Evolutionary conservation across 495 filamentous ascomycete genomes (phyloP), one percentile per base, ranked within the genome.

Genomic region (Pseudevernia furfuracea): DNA sequence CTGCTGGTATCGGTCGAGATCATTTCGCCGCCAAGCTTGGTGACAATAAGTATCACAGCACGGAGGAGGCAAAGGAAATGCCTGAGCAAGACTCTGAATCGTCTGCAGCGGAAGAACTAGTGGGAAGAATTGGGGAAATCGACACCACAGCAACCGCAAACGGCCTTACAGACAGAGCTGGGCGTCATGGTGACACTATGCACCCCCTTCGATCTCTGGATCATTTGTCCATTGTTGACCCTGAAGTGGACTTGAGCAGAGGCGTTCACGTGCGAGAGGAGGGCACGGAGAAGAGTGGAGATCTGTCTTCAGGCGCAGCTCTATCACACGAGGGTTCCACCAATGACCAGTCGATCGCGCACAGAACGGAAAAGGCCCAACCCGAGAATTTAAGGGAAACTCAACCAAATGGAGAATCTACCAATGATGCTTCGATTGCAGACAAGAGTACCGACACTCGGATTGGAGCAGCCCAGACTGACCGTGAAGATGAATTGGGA

Each of bases 401-500:
- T 17, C 23, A n/a, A 2, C 38, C 49, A 43, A 43, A 56, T 10
- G 61, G 32, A 14, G 23, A 36, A n/a, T n/a, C 17, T 30, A 7
- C 17, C 28, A 46, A 34, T 15, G 39, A 36, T 21, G 23, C 38
- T 23, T 36, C 39, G 3, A 6, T 37, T 17, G 36, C 41, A 36
- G 62, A 60, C 30, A 57, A 63, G 34, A 38, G 53, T 14, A 37
- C 41, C 34, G 63, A 66, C 5, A 15, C 58, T 14, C 59, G 58
- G 8, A 66, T 46, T 17, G 63, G 67, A 28, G 25, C 59, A 17
- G 63, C 59, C 12, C 65, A 66, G 36, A 62, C 53, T 36, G 67
- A 68, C 21, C 59, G 63, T n/a, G 67, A 64, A 4, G 79, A 82
- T 44, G 81, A 84, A 65, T 81, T 75, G 8, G 76, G 72, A 65